Base-by-base conservation (phyloP, 139 green algal genomes). In the Ettlia oleoabundans region DNA sequence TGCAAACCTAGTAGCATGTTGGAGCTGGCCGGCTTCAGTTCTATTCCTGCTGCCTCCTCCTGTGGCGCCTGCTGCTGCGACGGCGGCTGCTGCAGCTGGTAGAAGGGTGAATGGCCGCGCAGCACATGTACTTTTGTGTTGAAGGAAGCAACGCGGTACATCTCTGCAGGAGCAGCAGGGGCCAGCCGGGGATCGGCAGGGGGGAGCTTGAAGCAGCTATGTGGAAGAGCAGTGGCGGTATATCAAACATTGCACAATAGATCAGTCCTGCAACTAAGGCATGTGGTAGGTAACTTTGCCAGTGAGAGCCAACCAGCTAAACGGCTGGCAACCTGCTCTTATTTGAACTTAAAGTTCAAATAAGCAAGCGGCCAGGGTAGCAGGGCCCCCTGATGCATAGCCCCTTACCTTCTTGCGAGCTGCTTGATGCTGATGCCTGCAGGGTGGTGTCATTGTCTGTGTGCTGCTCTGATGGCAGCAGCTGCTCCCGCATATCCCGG, bases 1-100 rank as follows among this genome's bases (percentile, higher is more conserved):
- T 69, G 53, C 47, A 83, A 63, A 2, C 82, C 82, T 15, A 86
- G 67, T 21, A 86, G 74, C 62, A 83, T 24, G 37, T 86, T 86
- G n/a, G 62, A 7, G 24, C 42, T 38, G 28, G 82, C 21, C 7
- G 63, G 62, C 10, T 73, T 72, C 19, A 86, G 74, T 73, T 86
- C 82, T 26, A 86, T 78, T 4, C 76, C 82, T 35, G n/a, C n/a
- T n/a, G n/a, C n/a, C n/a, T 69, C 63, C 43, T 22, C n/a, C 10
- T 41, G 28, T 21, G 63, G 51, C 15, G 32, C 40, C 13, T 9
- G 26, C 37, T 6, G 5, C 72, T 38, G 38, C 35, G 32, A 22
- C 55, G 55, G 24, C 1, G 52, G 32, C 37, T 52, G 33, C 53
- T 80, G 73, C 32, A 32, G n/a, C 6, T 35, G 33, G 53, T 69